Base-by-base conservation (phyloP, 148 eudicot species). In the Pharnaceum exiguum region DNA sequence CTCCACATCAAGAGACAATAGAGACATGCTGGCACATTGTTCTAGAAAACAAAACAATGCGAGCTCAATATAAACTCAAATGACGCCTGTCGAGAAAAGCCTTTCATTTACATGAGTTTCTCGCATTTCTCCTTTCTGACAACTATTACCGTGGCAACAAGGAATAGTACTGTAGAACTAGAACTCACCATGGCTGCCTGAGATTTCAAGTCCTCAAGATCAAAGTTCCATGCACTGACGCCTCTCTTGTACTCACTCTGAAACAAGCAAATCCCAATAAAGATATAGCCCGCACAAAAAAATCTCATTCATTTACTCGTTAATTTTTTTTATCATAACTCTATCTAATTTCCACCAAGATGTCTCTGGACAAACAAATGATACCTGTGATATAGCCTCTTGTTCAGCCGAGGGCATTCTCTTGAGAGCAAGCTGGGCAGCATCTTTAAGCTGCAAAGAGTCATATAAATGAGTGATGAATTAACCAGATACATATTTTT, bases 201-300 rank as follows among this genome's bases (percentile, higher is more conserved):
- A 30, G 66, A 74, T 76, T 89, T 93, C 70, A 93, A 70, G 72
- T 93, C 96, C 60, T 89, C 95, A 17, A 93, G 44, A 68, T 93
- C 95, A 61, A 93, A 93, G 81, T 93, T 93, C 99, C 99, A 93
- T 13, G 95, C 99, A 77, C 99, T 93, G 30, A 93, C 96, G 54
- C 99, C 99, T 76, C 96, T 83, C 70, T 93, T 84, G 78, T 93
- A 93, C 76, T 89, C 96, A 57, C 82, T 86, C 99, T 93, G 85
- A 51, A 50, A 69, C 36, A 66, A 50, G 46, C n/a, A 10, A 6
- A 49, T 11, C 31, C 42, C 29, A 65, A 47, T 71, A 19, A 35
- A 29, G 21, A 46, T 17, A 30, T 25, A 46, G n/a, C n/a, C n/a
- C n/a, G 33, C 16, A 12, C 8, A 33, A 60, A 46, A 13, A 22